Evolutionary conservation across 768 basidiomycete genomes (phyloP).

Genomic region (Agrocybe pediades): DNA sequence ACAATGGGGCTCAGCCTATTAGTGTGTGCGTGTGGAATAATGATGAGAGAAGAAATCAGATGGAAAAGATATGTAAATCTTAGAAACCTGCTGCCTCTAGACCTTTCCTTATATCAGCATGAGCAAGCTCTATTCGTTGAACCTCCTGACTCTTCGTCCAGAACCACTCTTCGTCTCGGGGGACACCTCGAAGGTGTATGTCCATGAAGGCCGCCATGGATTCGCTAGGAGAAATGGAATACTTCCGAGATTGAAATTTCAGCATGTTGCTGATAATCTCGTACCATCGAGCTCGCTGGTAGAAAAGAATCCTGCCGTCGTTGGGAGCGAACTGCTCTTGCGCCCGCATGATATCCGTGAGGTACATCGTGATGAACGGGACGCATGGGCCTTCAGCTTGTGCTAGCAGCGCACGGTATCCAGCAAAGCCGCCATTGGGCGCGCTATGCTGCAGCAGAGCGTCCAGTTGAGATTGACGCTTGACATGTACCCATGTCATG

Average conservation of each 20-base stretch:
- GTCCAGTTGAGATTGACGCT: constrained; percentile 51
- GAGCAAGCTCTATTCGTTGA: constrained; percentile 56
- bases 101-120: constrained; percentile 69
- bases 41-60: neutral
- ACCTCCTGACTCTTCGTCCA: constrained; percentile 64
- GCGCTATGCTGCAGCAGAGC: constrained; percentile 57
- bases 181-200: constrained; percentile 39
- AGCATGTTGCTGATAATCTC: constrained; percentile 58
- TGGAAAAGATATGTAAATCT: constrained; percentile 4
- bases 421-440: constrained; percentile 57
- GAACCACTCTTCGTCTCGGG: constrained; percentile 51
- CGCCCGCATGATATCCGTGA: constrained; percentile 60
- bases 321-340: constrained; percentile 47
- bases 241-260: constrained; percentile 54
- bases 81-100: constrained; percentile 70
- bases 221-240: constrained; percentile 49
- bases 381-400: constrained; percentile 60
- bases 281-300: constrained; percentile 57
- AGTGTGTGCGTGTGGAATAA: neutral
- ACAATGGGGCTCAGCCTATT: constrained; percentile 7
- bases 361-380: constrained; percentile 67
- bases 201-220: constrained; percentile 49
- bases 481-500: constrained; percentile 68
- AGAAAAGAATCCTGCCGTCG: constrained; percentile 46
- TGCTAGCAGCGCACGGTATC: constrained; percentile 51